A percentile compares a stretch with the other conserved stretches of the same genome.
phyloP scores from a whole-genome alignment of 305 asterid genomes.

The Fraxinus sp. region DNA sequence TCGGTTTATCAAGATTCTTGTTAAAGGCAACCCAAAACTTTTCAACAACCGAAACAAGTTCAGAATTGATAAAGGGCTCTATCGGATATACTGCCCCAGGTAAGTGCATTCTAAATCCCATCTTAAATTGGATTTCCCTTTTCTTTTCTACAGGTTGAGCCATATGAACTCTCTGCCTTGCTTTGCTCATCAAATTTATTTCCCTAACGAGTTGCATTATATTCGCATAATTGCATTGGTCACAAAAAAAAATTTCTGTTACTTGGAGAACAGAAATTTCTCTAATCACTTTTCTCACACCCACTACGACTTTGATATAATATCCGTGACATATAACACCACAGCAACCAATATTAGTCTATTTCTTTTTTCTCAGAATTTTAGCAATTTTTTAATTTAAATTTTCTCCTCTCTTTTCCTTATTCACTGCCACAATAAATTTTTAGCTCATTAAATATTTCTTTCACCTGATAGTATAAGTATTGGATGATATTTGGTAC shows the following conservation, averaged over 20 bases:
- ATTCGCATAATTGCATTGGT: neutral
- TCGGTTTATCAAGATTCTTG: conserved; percentile 22
- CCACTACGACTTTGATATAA: neutral
- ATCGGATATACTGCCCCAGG: conserved; percentile 27
- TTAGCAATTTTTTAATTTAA: neutral
- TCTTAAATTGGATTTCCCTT: neutral
- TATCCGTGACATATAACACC: neutral
- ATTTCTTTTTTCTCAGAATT: neutral
- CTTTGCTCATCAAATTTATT: neutral
- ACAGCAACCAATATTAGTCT: neutral
- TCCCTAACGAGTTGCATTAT: neutral
- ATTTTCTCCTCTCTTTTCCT: neutral
- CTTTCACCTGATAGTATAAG: neutral
- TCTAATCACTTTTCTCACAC: neutral
- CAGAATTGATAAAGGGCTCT: conserved; percentile 16
- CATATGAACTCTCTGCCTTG: neutral
- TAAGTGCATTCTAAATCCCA: neutral
- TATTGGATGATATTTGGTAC: neutral
- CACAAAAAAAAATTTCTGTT: neutral
- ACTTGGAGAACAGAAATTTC: neutral
- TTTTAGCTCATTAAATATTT: neutral
- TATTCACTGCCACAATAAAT: neutral
- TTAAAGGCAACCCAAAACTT: neutral
- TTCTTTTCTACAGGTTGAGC: neutral
- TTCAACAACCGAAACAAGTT: conserved; percentile 18